Percentiles rank a stretch among this genome's conserved stretches.
Conservation (phyloP, 2,329 filamentous ascomycete genomes). For the Clarireedia hainanense region DNA sequence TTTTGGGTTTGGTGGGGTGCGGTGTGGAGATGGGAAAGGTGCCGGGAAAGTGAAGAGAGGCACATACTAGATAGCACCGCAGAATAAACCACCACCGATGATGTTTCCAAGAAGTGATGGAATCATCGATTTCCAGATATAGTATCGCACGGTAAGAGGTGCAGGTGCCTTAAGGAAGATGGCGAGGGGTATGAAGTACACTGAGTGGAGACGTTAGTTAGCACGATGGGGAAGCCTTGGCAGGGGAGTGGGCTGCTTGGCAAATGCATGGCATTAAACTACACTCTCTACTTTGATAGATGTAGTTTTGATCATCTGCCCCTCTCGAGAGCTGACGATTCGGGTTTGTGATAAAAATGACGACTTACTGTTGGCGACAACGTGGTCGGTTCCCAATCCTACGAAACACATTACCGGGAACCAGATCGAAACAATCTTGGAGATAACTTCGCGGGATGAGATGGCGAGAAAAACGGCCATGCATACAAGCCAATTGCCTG, state of each 20-base stretch:
- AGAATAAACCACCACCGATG: slow-evolving; percentile 44
- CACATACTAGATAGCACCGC: slow-evolving; percentile 35
- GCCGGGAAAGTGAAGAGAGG: background rate
- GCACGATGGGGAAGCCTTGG: background rate
- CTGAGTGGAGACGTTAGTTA: background rate
- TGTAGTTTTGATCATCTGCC: too few relatives aligned
- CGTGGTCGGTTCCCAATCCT: slow-evolving; percentile 45
- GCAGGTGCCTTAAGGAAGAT: slow-evolving; percentile 40
- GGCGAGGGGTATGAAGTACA: slow-evolving; percentile 43
- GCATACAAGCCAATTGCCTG: slow-evolving; percentile 48
- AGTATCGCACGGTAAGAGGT: slow-evolving; percentile 39
- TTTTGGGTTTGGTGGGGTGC: background rate
- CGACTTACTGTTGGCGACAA: slow-evolving; percentile 41
- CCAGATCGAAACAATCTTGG: slow-evolving; percentile 49
- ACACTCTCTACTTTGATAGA: too few relatives aligned
- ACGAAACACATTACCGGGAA: slow-evolving; percentile 49
- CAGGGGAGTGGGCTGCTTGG: slow-evolving; percentile 2
- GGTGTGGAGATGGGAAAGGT: background rate
- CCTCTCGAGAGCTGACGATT: too few relatives aligned
- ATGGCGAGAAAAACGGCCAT: slow-evolving; percentile 42
- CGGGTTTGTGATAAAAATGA: background rate
- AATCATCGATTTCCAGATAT: slow-evolving; percentile 51
- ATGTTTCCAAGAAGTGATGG: slow-evolving; percentile 46
- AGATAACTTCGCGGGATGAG: slow-evolving; percentile 42
- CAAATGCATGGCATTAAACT: background rate